Evolutionary conservation across 495 filamentous ascomycete genomes (phyloP).

Genomic region (Cercophora newfieldiana): DNA sequence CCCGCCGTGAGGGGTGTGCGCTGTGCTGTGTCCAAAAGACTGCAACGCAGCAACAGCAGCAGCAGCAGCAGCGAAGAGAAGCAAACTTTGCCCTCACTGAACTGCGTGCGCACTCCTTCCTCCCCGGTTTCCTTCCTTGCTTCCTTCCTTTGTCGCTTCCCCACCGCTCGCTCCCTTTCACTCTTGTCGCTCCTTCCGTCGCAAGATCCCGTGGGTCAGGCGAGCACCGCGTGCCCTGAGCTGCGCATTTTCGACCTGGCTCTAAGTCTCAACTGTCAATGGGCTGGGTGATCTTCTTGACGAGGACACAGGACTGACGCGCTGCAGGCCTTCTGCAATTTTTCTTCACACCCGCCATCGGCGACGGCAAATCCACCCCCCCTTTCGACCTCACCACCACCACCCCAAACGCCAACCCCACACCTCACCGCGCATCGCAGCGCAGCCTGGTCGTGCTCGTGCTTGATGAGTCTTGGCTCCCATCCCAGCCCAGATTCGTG

Average conservation of each 20-base stretch:
- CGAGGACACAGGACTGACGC: not conserved
- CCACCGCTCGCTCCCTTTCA: slow-evolving; percentile 17
- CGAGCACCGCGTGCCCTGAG: not conserved
- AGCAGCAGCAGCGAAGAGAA: not conserved
- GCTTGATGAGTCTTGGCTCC: not conserved
- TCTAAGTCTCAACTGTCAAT: not conserved
- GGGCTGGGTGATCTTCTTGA: not conserved
- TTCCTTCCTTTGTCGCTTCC: not conserved
- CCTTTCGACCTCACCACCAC: not conserved
- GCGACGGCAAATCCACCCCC: not conserved
- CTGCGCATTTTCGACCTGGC: not conserved
- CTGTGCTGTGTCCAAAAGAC: slow-evolving; percentile 15
- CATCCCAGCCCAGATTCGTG: not conserved
- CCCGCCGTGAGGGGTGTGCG: not conserved
- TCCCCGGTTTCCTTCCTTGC: slow-evolving; percentile 13
- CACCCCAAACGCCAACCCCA: not conserved
- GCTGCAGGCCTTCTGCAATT: not conserved
- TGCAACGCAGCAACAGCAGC: slow-evolving; percentile 5
- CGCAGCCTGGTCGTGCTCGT: not conserved
- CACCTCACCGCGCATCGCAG: not conserved
- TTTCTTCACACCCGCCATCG: slow-evolving; percentile 1
- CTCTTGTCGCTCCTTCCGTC: not conserved
- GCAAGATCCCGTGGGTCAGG: not conserved
- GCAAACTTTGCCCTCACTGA: slow-evolving; percentile 11
- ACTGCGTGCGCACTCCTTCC: not conserved